phyloP scores from a whole-genome alignment of 1,139 yeast species.

The Taiozyma onychis region DNA sequence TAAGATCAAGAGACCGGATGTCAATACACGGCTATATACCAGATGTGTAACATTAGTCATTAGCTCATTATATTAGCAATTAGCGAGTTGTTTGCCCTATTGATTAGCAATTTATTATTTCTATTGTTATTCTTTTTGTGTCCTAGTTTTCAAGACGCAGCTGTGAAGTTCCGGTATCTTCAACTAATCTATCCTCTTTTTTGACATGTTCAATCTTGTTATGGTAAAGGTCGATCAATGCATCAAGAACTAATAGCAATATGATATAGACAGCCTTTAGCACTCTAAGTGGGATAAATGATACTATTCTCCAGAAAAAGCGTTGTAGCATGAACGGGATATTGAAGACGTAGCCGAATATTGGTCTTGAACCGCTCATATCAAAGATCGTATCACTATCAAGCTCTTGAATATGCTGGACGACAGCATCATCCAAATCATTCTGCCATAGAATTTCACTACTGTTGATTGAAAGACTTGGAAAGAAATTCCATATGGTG shows the following conservation, averaged over 20 bases:
- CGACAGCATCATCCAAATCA: conserved; percentile 4
- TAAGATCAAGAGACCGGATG: background rate
- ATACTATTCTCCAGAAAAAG: conserved; percentile 10
- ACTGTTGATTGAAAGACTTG: too few species aligned
- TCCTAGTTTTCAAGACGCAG: background rate
- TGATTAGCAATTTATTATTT: background rate
- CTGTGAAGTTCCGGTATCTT: background rate
- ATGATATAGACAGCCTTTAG: conserved; percentile 9
- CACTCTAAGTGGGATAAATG: conserved; percentile 13
- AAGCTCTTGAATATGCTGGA: conserved; percentile 7
- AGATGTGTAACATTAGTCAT: background rate
- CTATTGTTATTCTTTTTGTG: background rate
- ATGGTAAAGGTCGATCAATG: conserved; percentile 1
- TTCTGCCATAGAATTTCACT: background rate
- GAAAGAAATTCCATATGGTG: background rate
- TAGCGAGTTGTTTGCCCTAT: background rate
- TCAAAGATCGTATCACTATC: conserved; percentile 6
- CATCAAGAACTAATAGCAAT: conserved; percentile 8
- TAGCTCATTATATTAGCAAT: background rate
- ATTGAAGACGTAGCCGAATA: conserved; percentile 4
- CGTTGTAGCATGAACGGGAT: conserved; percentile 8
- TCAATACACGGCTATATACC: background rate
- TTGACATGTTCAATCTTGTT: background rate
- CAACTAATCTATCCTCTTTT: background rate
- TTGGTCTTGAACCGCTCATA: conserved; percentile 5